Conservation (phyloP, 2,329 filamentous ascomycete species). For the Phyllosticta paracitricarpa region DNA sequence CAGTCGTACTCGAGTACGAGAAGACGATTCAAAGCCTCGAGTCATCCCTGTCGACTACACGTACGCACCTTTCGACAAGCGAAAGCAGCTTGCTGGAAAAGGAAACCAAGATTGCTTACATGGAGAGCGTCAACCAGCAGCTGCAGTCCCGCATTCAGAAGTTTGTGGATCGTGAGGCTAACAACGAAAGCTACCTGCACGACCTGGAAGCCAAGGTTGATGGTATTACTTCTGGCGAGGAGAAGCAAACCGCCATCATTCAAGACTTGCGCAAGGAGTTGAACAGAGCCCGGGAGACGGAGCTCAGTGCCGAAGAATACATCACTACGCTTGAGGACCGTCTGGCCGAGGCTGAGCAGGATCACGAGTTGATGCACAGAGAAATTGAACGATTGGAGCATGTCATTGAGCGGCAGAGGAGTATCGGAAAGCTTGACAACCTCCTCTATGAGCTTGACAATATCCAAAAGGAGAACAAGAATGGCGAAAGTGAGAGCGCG, state of each 20-base stretch:
- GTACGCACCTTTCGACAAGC: constrained; percentile 69
- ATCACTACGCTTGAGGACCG: constrained; percentile 94
- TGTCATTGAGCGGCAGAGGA: constrained; percentile 89
- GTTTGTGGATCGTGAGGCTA: constrained; percentile 79
- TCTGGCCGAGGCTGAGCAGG: constrained; percentile 89
- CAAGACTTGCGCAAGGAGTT: constrained; percentile 87
- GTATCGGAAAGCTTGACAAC: constrained; percentile 87
- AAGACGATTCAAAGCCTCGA: constrained; percentile 95
- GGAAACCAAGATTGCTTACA: constrained; percentile 85
- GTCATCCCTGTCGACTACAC: constrained; percentile 79
- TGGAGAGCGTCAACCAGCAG: constrained; percentile 85
- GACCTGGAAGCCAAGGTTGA: constrained; percentile 87
- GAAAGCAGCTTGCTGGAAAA: constrained; percentile 85
- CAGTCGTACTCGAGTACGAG: constrained; percentile 94
- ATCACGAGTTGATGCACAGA: constrained; percentile 91
- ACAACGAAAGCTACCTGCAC: constrained; percentile 85
- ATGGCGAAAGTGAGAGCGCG: constrained; percentile 16
- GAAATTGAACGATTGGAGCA: constrained; percentile 92
- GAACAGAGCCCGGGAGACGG: constrained; percentile 75
- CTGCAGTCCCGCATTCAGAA: constrained; percentile 87
- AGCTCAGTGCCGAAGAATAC: constrained; percentile 86
- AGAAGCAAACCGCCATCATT: constrained; percentile 81
- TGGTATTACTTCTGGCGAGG: constrained; percentile 80
- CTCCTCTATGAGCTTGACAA: constrained; percentile 83
- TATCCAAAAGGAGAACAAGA: constrained; percentile 27